These are phyloP conservation scores for Beauveria brongniartii DNA, from an alignment of 2,329 filamentous ascomycete genomes.

Conservation along the genomic window DNA sequence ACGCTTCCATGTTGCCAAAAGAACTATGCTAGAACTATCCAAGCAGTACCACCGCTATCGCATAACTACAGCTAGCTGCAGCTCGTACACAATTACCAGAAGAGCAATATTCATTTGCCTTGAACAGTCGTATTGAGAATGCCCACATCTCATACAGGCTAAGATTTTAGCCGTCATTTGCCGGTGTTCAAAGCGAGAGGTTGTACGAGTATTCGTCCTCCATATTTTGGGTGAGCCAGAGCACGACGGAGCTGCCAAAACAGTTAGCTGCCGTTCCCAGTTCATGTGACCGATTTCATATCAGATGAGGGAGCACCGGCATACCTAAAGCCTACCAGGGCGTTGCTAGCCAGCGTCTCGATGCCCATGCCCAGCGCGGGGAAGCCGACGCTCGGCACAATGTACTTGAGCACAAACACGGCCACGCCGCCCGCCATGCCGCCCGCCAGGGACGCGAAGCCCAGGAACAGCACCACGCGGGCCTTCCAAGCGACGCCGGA, in stretches of 20 bases:
- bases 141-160: not conserved
- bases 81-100: not conserved
- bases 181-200: constrained; percentile 42
- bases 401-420: constrained; percentile 58
- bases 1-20: constrained; percentile 10
- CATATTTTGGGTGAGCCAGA: constrained; percentile 66
- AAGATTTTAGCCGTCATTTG: no score
- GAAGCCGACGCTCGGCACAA: constrained; percentile 48
- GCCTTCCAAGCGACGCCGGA: constrained; percentile 61
- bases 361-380: constrained; percentile 57
- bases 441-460: constrained; percentile 56
- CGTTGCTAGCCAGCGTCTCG: constrained; percentile 59
- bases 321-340: constrained; percentile 51
- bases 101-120: not conserved
- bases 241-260: constrained; percentile 45
- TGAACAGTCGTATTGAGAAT: not conserved
- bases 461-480: constrained; percentile 58
- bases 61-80: not conserved
- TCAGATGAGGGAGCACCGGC: constrained; percentile 17
- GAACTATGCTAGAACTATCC: constrained; percentile 12
- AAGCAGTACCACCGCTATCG: not conserved
- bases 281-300: not conserved
- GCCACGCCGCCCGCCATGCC: constrained; percentile 64
- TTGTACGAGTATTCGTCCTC: constrained; percentile 66
- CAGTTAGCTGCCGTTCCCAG: not conserved